These are phyloP conservation scores for Incumbomyces delicatus DNA, from an alignment of 2,329 filamentous ascomycete species.

Conservation along the genomic window DNA sequence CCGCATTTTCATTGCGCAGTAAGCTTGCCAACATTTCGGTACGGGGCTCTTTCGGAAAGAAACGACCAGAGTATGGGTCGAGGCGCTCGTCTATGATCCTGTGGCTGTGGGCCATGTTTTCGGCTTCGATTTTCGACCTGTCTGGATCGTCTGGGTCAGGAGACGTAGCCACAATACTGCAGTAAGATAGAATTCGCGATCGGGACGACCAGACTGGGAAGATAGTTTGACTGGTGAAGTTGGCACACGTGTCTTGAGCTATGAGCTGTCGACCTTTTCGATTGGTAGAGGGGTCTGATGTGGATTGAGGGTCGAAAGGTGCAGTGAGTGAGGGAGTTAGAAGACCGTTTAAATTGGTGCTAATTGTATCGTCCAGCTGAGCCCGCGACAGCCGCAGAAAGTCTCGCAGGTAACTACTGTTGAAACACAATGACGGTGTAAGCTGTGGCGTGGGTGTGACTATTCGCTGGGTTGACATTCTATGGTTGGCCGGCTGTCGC, in stretches of 20 bases:
- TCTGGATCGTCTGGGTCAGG: slow-evolving; percentile 84
- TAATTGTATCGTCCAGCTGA: slow-evolving; percentile 85
- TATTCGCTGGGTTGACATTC: slow-evolving; percentile 29
- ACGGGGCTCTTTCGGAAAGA: slow-evolving; percentile 67
- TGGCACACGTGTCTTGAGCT: slow-evolving; percentile 50
- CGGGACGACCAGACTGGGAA: slow-evolving; percentile 84
- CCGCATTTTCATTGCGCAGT: slow-evolving; percentile 66
- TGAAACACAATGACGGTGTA: slow-evolving; percentile 60
- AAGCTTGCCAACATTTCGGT: slow-evolving; percentile 67
- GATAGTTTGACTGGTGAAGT: slow-evolving; percentile 66
- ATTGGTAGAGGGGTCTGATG: slow-evolving; percentile 44
- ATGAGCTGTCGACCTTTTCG: slow-evolving; percentile 12
- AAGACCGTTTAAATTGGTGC: slow-evolving; percentile 84
- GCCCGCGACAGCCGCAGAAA: slow-evolving; percentile 80
- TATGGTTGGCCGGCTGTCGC: slow-evolving; percentile 5
- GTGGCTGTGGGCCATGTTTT: slow-evolving; percentile 61
- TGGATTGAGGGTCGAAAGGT: slow-evolving; percentile 73
- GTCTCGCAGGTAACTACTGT: slow-evolving; percentile 45
- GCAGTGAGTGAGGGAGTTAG: slow-evolving; percentile 56
- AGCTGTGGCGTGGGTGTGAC: slow-evolving; percentile 40
- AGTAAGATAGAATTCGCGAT: slow-evolving; percentile 78
- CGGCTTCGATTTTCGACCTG: slow-evolving; percentile 55
- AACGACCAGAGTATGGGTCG: slow-evolving; percentile 82
- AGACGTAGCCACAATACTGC: slow-evolving; percentile 73
- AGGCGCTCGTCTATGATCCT: slow-evolving; percentile 74